These are phyloP conservation scores for Cucurbita ficifolia DNA, from an alignment of 306 rosid genomes.

Conservation along the genomic window DNA sequence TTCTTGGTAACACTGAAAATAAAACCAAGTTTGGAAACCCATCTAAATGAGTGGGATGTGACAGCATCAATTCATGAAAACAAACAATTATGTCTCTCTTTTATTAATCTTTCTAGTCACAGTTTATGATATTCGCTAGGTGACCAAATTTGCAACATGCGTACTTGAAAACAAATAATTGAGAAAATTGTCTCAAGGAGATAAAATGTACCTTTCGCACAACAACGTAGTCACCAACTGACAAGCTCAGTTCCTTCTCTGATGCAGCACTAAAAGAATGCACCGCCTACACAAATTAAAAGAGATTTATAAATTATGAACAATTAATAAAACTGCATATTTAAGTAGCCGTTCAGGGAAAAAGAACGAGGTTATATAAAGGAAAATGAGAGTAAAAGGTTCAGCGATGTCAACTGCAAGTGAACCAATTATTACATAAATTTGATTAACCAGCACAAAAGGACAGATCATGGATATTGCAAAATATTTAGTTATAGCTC, in stretches of 20 bases:
- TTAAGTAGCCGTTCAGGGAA: background rate
- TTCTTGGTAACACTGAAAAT: background rate
- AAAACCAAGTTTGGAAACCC: background rate
- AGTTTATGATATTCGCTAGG: background rate
- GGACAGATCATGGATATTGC: background rate
- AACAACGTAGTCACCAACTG: constrained; percentile 75
- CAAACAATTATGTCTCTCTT: background rate
- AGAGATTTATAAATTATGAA: background rate
- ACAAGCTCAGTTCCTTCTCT: constrained; percentile 82
- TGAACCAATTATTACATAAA: background rate
- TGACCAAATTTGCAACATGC: background rate
- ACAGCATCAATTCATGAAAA: background rate
- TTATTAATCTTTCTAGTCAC: background rate
- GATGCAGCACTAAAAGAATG: constrained; percentile 56
- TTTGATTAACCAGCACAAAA: background rate
- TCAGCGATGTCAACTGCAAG: background rate
- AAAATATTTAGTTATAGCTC: background rate
- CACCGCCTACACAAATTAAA: constrained; percentile 43
- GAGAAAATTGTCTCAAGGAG: constrained; percentile 5
- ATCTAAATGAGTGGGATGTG: background rate
- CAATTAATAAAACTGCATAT: background rate
- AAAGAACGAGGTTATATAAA: background rate
- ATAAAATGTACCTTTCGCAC: constrained; percentile 69
- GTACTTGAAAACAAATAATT: background rate
- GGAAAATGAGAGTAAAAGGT: background rate